A percentile compares a stretch with the other conserved stretches of the same genome.
These are phyloP conservation scores for Cytospora chrysosperma DNA, from an alignment of 2,329 filamentous ascomycete species.

Conservation along the genomic window DNA sequence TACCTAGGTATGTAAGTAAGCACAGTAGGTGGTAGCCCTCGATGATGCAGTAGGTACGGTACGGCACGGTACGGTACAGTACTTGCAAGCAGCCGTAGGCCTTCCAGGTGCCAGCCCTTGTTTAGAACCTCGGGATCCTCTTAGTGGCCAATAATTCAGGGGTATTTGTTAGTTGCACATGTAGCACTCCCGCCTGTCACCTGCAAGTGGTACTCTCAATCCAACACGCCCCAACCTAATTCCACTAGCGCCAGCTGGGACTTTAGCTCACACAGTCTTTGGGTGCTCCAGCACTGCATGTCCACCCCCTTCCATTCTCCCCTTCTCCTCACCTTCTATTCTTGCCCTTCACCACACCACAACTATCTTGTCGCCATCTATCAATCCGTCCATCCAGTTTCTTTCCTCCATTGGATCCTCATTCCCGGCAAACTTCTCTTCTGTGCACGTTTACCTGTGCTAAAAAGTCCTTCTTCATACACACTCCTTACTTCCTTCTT, in stretches of 20 bases:
- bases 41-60: neutral
- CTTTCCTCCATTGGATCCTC: slow-evolving; percentile 14
- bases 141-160: neutral
- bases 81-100: neutral
- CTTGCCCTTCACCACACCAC: slow-evolving; percentile 1
- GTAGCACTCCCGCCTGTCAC: neutral
- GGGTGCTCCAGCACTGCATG: neutral
- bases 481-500: slow-evolving; percentile 10
- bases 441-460: slow-evolving; percentile 17
- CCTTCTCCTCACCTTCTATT: slow-evolving; percentile 9
- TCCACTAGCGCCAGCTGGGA: neutral
- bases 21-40: too few relatives aligned
- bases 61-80: neutral
- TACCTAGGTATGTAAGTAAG: too few relatives aligned
- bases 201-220: neutral
- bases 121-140: neutral
- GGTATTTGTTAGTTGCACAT: neutral
- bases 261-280: neutral
- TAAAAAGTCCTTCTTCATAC: slow-evolving; percentile 7
- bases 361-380: slow-evolving; percentile 9
- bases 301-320: neutral
- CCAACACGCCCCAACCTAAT: neutral
- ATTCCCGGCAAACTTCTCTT: slow-evolving; percentile 21
- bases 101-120: neutral
- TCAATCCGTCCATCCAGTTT: slow-evolving; percentile 6